A percentile compares a stretch with the other conserved stretches of the same genome.
Evolutionary conservation across 1,139 yeast genomes (phyloP).

Genomic region (Taphrina populina): DNA sequence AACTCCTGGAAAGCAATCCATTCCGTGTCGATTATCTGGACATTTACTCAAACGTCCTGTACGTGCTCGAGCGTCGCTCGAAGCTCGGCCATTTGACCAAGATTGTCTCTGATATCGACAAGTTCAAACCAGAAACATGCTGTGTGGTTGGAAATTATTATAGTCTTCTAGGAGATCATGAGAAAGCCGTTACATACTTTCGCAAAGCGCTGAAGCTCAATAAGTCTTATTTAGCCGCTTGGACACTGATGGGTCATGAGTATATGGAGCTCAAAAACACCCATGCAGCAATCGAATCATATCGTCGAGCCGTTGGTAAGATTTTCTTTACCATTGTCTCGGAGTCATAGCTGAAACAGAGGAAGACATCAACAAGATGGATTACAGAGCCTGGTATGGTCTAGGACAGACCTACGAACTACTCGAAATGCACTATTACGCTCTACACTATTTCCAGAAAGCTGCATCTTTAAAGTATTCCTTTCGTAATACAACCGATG

Average conservation of each 20-base stretch:
- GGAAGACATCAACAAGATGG: slow-evolving; percentile 77
- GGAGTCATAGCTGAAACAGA: too few species aligned
- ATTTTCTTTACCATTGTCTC: too few species aligned
- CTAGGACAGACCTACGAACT: slow-evolving; percentile 98
- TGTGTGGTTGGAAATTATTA: slow-evolving; percentile 92
- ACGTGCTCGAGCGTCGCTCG: slow-evolving; percentile 86
- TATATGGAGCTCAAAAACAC: slow-evolving; percentile 93
- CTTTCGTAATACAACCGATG: neutral
- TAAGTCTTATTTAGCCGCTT: slow-evolving; percentile 80
- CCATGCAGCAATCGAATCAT: slow-evolving; percentile 96
- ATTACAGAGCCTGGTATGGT: slow-evolving; percentile 98
- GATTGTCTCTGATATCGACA: slow-evolving; percentile 75
- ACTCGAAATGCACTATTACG: slow-evolving; percentile 89
- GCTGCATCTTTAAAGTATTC: slow-evolving; percentile 73
- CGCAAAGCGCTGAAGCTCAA: slow-evolving; percentile 82
- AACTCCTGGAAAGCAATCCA: slow-evolving; percentile 73
- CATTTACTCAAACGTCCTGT: slow-evolving; percentile 85
- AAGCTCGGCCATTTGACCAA: slow-evolving; percentile 87
- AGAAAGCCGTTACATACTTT: slow-evolving; percentile 88
- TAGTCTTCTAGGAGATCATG: slow-evolving; percentile 88
- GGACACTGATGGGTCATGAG: slow-evolving; percentile 99
- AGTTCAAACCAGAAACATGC: slow-evolving; percentile 90
- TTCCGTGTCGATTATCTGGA: slow-evolving; percentile 86
- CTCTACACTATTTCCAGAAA: slow-evolving; percentile 85
- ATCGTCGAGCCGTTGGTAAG: slow-evolving; percentile 73